Conservation (phyloP, 345 rosid species). For the Bruguiera gymnorhiza region DNA sequence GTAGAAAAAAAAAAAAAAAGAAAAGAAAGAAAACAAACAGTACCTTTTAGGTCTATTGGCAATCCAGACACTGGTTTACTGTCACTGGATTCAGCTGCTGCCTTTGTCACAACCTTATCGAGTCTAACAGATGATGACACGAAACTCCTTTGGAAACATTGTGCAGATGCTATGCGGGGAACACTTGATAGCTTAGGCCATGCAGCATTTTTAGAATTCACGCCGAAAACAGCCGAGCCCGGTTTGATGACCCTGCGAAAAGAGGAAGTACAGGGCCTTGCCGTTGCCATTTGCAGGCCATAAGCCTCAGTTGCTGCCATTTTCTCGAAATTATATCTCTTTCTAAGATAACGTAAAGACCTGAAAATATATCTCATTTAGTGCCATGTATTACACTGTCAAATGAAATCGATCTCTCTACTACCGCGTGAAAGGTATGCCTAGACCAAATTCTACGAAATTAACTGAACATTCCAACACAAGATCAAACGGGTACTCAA, state of each 20-base stretch:
- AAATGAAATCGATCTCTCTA: too few species aligned
- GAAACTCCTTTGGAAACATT: constrained; percentile 33
- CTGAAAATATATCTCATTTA: constrained; percentile 12
- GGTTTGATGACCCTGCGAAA: constrained; percentile 40
- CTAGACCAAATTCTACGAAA: too few species aligned
- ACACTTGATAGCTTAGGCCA: constrained; percentile 48
- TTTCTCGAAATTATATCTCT: constrained; percentile 24
- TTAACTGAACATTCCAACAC: background rate
- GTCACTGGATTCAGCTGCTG: constrained; percentile 57
- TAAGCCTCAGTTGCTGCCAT: constrained; percentile 68
- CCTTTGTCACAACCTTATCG: constrained; percentile 47
- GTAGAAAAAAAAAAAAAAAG: too few species aligned
- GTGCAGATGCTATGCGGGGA: constrained; percentile 46
- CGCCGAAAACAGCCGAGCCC: constrained; percentile 37
- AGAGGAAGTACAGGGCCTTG: constrained; percentile 51
- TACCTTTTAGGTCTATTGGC: constrained; percentile 84
- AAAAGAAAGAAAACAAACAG: background rate
- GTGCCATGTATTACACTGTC: background rate
- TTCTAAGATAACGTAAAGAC: constrained; percentile 12
- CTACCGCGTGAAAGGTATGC: too few species aligned
- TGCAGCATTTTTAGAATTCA: constrained; percentile 36
- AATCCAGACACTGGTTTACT: constrained; percentile 54
- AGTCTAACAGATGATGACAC: constrained; percentile 35
- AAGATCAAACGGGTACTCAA: background rate
- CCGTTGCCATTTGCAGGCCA: constrained; percentile 52